A percentile compares a stretch with the other conserved stretches of the same genome.
These are phyloP conservation scores for Penicillium antarcticum DNA, from an alignment of 495 filamentous ascomycete species.

Conservation along the genomic window DNA sequence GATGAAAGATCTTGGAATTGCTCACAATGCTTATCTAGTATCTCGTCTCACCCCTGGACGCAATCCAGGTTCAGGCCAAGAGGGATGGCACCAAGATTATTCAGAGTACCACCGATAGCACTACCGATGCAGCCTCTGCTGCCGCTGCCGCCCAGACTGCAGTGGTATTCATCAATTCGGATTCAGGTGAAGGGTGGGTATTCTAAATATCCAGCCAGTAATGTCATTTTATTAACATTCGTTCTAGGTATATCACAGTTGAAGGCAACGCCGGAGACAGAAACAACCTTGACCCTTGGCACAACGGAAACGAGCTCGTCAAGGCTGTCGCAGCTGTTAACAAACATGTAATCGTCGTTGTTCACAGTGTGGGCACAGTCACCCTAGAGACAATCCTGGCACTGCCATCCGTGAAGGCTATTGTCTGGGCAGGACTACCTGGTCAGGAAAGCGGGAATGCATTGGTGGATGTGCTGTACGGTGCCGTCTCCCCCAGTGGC, in stretches of 20 bases:
- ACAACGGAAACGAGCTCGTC: slow-evolving; percentile 26
- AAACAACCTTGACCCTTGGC: slow-evolving; percentile 44
- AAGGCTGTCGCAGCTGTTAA: slow-evolving; percentile 51
- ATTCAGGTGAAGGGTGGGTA: slow-evolving; percentile 61
- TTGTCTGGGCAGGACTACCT: slow-evolving; percentile 56
- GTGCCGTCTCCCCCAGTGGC: slow-evolving; percentile 55
- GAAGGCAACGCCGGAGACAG: slow-evolving; percentile 59
- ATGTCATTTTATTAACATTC: background rate
- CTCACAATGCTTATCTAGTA: slow-evolving; percentile 23
- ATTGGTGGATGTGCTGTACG: slow-evolving; percentile 57
- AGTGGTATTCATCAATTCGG: slow-evolving; percentile 64
- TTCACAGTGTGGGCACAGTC: slow-evolving; percentile 59
- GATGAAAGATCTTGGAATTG: background rate
- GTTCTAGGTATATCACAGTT: slow-evolving; percentile 53
- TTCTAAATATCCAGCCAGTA: background rate
- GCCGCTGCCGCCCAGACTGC: slow-evolving; percentile 56
- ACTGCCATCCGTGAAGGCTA: slow-evolving; percentile 56
- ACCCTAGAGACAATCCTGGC: slow-evolving; percentile 41
- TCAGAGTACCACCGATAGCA: slow-evolving; percentile 47
- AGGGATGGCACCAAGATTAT: slow-evolving; percentile 44
- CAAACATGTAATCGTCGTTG: slow-evolving; percentile 79
- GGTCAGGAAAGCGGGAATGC: slow-evolving; percentile 60
- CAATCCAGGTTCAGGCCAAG: slow-evolving; percentile 45
- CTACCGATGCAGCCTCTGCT: slow-evolving; percentile 40
- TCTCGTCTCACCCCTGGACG: slow-evolving; percentile 53